Evolutionary conservation across 202 grass and related monocot genomes (phyloP).

Genomic region (Bolboschoenoplectus hybrid): DNA sequence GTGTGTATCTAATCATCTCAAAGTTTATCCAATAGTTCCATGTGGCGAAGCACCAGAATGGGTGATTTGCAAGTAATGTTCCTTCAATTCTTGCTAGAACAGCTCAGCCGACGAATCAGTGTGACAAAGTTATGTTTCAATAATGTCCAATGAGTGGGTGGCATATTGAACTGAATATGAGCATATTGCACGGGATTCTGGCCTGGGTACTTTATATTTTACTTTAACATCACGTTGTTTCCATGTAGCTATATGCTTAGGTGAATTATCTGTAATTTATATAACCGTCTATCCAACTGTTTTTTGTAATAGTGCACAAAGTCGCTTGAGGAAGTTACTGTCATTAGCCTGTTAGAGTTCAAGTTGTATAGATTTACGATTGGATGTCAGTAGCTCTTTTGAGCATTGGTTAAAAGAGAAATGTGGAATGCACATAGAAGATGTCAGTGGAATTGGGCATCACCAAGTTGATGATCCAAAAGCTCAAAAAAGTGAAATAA

Average conservation of each 20-base stretch:
- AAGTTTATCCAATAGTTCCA: background rate
- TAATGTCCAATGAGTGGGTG: background rate
- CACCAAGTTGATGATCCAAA: too few relatives aligned
- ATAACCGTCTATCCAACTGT: background rate
- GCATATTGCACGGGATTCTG: background rate
- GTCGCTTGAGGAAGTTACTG: background rate
- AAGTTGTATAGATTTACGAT: background rate
- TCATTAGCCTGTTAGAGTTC: background rate
- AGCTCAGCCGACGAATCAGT: background rate
- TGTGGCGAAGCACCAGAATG: background rate
- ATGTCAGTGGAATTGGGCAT: background rate
- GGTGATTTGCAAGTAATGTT: background rate
- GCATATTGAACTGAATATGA: background rate
- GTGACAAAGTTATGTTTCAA: background rate
- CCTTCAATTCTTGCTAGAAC: background rate
- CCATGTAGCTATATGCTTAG: background rate
- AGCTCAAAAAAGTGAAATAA: too few relatives aligned
- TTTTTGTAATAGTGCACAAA: background rate
- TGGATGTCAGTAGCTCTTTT: background rate
- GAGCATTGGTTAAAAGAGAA: background rate
- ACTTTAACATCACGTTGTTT: background rate
- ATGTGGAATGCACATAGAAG: background rate
- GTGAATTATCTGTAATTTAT: background rate
- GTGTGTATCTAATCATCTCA: background rate
- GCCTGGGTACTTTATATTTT: background rate